Base-by-base conservation (phyloP, 2,329 filamentous ascomycete genomes). In the Aspergillus intermedius region DNA sequence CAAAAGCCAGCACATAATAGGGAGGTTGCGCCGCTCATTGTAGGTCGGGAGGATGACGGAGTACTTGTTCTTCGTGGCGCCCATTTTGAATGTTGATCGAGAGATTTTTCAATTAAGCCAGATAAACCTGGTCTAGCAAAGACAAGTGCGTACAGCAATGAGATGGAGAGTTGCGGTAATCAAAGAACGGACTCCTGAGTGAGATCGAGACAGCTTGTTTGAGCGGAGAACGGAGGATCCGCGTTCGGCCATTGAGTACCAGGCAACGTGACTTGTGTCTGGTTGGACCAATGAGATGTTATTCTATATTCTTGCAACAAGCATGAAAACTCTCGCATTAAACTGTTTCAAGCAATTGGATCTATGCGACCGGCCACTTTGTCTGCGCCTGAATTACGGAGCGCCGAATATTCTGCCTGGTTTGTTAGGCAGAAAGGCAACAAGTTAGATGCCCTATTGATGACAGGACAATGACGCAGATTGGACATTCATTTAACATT, bases 1-100 rank as follows among this genome's bases (percentile, higher is more conserved):
- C 59, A 98, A 80, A 70, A 98, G 77, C 88, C 90, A 97, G 64
- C 86, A 82, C 67, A 97, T 89, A 69, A 98, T 93, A 63, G 93
- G 93, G 59, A 98, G 83, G 75, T 98, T 98, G 71, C 84, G 84
- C 67, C 93, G 88, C 81, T 98, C 93, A 72, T 98, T 97, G 82
- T 95, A 98, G 54, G 93, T 98, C 49, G 93, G 93, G 57, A 98
- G 83, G 67, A 98, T 91, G 67, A 98, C 86, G 59, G 91, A 95
- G 80, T 96, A 98, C 75, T 91, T 95, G 79, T 93, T 78, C 58
- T 77, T 74, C 44, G 69, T 56, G 47, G 60, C 54, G 10, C 53
- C 54, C 70, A 73, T 73, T 41, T 54, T 67, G 57, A 52, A 51
- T 12, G 3, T 10, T 30, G 4, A 30, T 12, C 12, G 12, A 30